Conservation (phyloP, 2,329 filamentous ascomycete genomes). For the Aspergillus uvarum region DNA sequence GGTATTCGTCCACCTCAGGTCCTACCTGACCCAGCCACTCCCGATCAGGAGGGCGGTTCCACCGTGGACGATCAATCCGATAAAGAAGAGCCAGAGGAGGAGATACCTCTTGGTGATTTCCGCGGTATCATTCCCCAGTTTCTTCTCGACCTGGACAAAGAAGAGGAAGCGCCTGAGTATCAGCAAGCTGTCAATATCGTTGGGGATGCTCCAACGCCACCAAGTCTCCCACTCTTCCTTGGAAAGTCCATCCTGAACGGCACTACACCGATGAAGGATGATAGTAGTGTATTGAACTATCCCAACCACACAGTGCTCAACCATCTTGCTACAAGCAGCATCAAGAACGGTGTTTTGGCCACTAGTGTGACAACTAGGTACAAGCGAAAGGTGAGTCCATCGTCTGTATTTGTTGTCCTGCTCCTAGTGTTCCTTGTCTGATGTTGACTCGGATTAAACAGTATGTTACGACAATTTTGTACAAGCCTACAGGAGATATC, state of each 20-base stretch:
- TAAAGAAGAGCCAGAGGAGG: conserved; percentile 48
- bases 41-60: conserved; percentile 30
- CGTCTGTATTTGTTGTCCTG: background rate
- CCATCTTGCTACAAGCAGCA: conserved; percentile 94
- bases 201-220: conserved; percentile 77
- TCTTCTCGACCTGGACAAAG: conserved; percentile 77
- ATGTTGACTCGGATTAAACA: conserved; percentile 41
- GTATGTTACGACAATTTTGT: conserved; percentile 98
- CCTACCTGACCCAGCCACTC: conserved; percentile 36
- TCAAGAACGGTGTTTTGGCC: conserved; percentile 92
- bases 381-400: conserved; percentile 67
- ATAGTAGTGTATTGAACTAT: conserved; percentile 94
- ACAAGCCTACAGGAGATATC: conserved; percentile 71
- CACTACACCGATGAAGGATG: conserved; percentile 89
- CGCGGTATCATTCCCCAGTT: conserved; percentile 77
- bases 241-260: conserved; percentile 94
- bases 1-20: conserved; percentile 48
- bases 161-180: conserved; percentile 74
- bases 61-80: conserved; percentile 46
- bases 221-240: conserved; percentile 83
- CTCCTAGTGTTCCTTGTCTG: background rate
- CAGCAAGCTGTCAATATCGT: conserved; percentile 73
- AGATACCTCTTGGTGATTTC: conserved; percentile 62
- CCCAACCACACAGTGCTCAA: conserved; percentile 97
- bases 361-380: conserved; percentile 97